A percentile compares a stretch with the other conserved stretches of the same genome.
phyloP scores from a whole-genome alignment of 306 rosid genomes.

The Hippophae gyantsensis region DNA sequence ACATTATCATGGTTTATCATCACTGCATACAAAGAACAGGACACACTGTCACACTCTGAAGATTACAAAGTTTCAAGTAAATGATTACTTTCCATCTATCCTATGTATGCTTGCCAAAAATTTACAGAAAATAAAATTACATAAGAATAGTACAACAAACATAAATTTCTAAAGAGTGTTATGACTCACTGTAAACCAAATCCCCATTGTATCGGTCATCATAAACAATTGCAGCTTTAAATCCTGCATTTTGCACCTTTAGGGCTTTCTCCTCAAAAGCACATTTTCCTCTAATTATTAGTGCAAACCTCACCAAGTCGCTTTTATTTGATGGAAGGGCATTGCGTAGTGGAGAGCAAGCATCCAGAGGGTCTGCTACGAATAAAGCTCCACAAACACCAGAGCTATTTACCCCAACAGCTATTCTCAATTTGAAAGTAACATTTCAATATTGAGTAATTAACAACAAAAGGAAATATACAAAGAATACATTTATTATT shows the following conservation, averaged over 20 bases:
- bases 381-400: constrained; percentile 26
- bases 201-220: constrained; percentile 18
- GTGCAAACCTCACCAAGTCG: constrained; percentile 10
- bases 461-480: neutral
- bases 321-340: constrained; percentile 1
- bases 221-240: constrained; percentile 25
- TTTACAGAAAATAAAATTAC: neutral
- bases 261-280: constrained; percentile 23
- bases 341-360: constrained; percentile 20
- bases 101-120: neutral
- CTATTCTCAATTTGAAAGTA: neutral
- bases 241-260: constrained; percentile 27
- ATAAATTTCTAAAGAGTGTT: constrained; percentile 1
- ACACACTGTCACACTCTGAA: neutral
- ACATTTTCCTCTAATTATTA: constrained; percentile 28
- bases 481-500: neutral
- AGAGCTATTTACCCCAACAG: constrained; percentile 14
- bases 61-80: neutral
- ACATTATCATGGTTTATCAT: constrained; percentile 15
- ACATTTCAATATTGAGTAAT: too few relatives aligned
- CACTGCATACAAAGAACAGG: constrained; percentile 19
- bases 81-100: too few relatives aligned
- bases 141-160: neutral
- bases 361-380: constrained; percentile 24
- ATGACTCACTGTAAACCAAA: constrained; percentile 27